Evolutionary conservation across 2,329 filamentous ascomycete species (phyloP).

Genomic region (Ceratocystis eucalypticola): DNA sequence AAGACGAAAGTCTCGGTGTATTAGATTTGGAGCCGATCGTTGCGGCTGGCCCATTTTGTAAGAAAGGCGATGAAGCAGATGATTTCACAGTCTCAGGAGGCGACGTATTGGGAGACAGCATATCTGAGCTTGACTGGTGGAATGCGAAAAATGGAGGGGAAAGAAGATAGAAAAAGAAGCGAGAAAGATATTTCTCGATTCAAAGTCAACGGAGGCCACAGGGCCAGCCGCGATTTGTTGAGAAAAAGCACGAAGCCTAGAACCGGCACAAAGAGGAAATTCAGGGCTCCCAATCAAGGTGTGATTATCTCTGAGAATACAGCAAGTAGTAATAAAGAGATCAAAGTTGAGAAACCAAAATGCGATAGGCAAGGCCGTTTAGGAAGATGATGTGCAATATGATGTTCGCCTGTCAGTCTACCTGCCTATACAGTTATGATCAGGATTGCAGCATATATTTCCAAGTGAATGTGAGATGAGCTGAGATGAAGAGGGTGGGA

Average conservation of each 20-base stretch:
- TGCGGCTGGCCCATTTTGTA: background rate
- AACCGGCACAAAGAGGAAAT: background rate
- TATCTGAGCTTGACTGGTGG: background rate
- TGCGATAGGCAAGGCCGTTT: background rate
- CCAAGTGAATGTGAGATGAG: background rate
- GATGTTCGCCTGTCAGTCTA: background rate
- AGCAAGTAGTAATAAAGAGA: background rate
- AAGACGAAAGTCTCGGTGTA: background rate
- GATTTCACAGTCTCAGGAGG: slow-evolving; percentile 1
- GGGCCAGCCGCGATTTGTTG: slow-evolving; percentile 6
- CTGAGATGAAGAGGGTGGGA: background rate
- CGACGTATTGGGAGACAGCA: background rate
- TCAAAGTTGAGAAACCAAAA: background rate
- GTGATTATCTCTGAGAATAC: slow-evolving; percentile 3
- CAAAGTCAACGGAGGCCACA: slow-evolving; percentile 9
- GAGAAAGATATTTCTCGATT: background rate
- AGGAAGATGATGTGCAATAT: slow-evolving; percentile 2
- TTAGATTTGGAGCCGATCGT: background rate
- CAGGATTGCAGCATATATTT: background rate
- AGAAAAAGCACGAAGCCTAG: background rate
- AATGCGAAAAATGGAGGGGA: background rate
- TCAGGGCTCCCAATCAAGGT: background rate
- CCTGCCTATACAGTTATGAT: background rate
- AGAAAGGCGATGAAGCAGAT: background rate
- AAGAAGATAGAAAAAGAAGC: background rate